phyloP scores from a whole-genome alignment of 306 rosid genomes.

The Vigna nakashimae region DNA sequence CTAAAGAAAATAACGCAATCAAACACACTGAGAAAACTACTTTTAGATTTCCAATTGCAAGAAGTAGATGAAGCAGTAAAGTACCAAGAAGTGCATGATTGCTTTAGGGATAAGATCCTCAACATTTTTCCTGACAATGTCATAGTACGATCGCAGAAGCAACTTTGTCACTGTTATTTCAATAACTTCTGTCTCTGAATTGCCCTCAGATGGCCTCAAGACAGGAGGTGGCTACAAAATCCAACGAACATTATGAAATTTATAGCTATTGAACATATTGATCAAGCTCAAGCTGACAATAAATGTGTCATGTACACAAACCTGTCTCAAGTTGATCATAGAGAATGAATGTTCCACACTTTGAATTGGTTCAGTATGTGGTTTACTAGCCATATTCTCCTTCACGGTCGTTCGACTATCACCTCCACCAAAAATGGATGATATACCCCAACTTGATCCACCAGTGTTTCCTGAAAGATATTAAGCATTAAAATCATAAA shows the following conservation, averaged over 20 bases:
- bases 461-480: conserved; percentile 62
- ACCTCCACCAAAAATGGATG: conserved; percentile 87
- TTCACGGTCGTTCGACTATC: conserved; percentile 70
- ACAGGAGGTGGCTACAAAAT: conserved; percentile 83
- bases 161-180: conserved; percentile 85
- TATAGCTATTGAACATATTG: conserved; percentile 36
- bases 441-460: conserved; percentile 88
- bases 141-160: conserved; percentile 90
- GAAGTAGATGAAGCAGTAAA: conserved; percentile 35
- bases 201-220: conserved; percentile 86
- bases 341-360: conserved; percentile 71
- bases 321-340: conserved; percentile 93
- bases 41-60: conserved; percentile 23
- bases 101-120: conserved; percentile 93
- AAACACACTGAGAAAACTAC: background rate
- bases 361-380: conserved; percentile 65
- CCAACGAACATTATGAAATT: conserved; percentile 23
- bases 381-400: conserved; percentile 63
- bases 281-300: conserved; percentile 17
- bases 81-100: conserved; percentile 98
- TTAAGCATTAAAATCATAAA: conserved; percentile 34
- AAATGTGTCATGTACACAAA: conserved; percentile 41
- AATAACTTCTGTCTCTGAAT: conserved; percentile 80
- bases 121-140: conserved; percentile 89
- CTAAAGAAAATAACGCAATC: background rate